Conservation (phyloP, 805 yeast genomes). For the Saccharomyces cerevisiae region DNA sequence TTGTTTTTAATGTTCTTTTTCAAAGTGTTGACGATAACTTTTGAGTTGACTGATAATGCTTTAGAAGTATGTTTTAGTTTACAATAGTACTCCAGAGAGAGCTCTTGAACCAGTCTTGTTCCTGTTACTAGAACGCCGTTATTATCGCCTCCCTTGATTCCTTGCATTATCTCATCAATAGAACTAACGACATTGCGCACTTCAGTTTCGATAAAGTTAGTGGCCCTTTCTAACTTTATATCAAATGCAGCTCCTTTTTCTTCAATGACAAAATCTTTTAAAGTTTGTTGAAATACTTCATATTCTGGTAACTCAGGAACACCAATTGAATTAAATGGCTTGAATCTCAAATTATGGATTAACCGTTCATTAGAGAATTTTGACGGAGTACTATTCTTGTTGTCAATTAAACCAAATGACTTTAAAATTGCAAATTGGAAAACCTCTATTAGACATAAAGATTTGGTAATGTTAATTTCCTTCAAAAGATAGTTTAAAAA, state of each 20-base stretch:
- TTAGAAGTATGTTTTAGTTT: slow-evolving; percentile 14
- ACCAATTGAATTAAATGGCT: slow-evolving; percentile 73
- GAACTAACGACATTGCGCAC: slow-evolving; percentile 8
- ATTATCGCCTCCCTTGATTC: slow-evolving; percentile 17
- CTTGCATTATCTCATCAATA: slow-evolving; percentile 11
- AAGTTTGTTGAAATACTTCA: slow-evolving; percentile 18
- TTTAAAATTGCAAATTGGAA: slow-evolving; percentile 27
- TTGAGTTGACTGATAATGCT: slow-evolving; percentile 11
- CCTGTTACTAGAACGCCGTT: slow-evolving; percentile 20
- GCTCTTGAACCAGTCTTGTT: slow-evolving; percentile 22
- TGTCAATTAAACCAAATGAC: slow-evolving; percentile 20
- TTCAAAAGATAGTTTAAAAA: slow-evolving; percentile 20
- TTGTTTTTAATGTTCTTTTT: background rate
- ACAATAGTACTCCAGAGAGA: slow-evolving; percentile 28
- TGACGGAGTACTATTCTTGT: slow-evolving; percentile 9
- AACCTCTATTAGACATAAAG: slow-evolving; percentile 29
- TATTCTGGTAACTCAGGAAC: slow-evolving; percentile 59
- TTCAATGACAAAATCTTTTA: slow-evolving; percentile 14
- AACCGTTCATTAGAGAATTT: slow-evolving; percentile 24
- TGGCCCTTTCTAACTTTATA: slow-evolving; percentile 10
- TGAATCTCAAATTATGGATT: slow-evolving; percentile 55
- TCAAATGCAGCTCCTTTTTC: slow-evolving; percentile 13
- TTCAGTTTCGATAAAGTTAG: slow-evolving; percentile 15
- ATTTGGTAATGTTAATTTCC: slow-evolving; percentile 21
- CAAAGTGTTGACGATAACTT: slow-evolving; percentile 1